Conservation (phyloP, 331 rosid genomes). For the Quercus lobata region DNA sequence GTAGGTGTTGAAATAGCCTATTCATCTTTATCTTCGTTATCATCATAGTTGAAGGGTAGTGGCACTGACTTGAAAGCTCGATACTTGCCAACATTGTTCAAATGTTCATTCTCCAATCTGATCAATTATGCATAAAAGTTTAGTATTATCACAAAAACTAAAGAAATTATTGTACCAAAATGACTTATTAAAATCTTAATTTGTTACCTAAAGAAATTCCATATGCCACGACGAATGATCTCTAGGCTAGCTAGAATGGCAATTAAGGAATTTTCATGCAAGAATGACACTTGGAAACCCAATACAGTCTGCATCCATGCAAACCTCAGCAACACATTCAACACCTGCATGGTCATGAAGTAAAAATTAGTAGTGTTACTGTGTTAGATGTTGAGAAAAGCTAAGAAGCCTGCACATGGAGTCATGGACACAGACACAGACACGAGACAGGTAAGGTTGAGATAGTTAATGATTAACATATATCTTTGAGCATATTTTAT, state of each 20-base stretch:
- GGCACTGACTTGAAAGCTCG: conserved; percentile 68
- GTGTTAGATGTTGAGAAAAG: too few relatives aligned
- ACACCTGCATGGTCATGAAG: conserved; percentile 31
- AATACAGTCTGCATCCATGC: conserved; percentile 61
- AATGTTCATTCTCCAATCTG: conserved; percentile 75
- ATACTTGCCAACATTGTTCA: conserved; percentile 68
- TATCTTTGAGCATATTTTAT: too few relatives aligned
- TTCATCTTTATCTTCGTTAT: conserved; percentile 47
- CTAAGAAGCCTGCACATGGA: too few relatives aligned
- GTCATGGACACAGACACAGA: too few relatives aligned
- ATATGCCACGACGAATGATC: conserved; percentile 68
- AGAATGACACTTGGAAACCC: conserved; percentile 26
- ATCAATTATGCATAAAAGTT: background rate
- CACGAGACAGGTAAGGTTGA: too few relatives aligned
- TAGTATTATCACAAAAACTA: background rate
- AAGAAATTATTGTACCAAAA: conserved; percentile 38
- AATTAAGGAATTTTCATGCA: conserved; percentile 44
- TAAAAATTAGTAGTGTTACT: background rate
- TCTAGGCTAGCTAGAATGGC: conserved; percentile 50
- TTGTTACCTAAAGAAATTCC: conserved; percentile 66
- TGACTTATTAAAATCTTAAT: conserved; percentile 11
- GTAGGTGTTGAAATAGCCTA: background rate
- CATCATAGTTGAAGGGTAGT: conserved; percentile 59
- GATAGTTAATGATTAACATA: too few relatives aligned
- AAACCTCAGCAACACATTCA: conserved; percentile 67